phyloP scores from a whole-genome alignment of 2,329 filamentous ascomycete species.

The Aspergillus nomiae region DNA sequence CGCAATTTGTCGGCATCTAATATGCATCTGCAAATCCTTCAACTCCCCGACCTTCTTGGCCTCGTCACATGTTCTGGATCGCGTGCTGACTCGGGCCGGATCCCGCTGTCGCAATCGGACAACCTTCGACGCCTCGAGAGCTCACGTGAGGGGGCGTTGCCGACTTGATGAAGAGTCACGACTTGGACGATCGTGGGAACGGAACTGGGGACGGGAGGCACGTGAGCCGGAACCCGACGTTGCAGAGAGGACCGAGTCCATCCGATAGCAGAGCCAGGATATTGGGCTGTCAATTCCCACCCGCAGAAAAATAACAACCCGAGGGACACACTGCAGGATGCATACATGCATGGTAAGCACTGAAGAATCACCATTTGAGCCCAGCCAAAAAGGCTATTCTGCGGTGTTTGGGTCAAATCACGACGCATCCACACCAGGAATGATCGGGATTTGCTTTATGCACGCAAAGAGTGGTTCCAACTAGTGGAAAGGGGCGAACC shows the following conservation, averaged over 20 bases:
- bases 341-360: neutral
- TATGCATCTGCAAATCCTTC: neutral
- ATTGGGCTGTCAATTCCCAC: neutral
- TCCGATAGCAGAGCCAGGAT: too few relatives aligned
- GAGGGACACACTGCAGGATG: neutral
- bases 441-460: neutral
- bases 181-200: too few relatives aligned
- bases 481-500: neutral
- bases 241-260: neutral
- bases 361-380: neutral
- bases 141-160: neutral
- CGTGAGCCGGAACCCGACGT: neutral
- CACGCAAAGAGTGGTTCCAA: neutral
- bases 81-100: too few relatives aligned
- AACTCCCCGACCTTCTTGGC: neutral
- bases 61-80: neutral
- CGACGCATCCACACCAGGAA: neutral
- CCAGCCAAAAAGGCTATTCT: neutral
- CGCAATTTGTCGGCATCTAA: neutral
- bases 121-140: neutral
- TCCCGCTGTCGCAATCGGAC: neutral
- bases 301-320: neutral
- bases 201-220: neutral
- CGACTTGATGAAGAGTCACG: too few relatives aligned
- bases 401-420: neutral